Percentiles rank a stretch among this genome's conserved stretches.
Conservation (phyloP, 2,329 filamentous ascomycete species). For the Paecilomyces sp. region DNA sequence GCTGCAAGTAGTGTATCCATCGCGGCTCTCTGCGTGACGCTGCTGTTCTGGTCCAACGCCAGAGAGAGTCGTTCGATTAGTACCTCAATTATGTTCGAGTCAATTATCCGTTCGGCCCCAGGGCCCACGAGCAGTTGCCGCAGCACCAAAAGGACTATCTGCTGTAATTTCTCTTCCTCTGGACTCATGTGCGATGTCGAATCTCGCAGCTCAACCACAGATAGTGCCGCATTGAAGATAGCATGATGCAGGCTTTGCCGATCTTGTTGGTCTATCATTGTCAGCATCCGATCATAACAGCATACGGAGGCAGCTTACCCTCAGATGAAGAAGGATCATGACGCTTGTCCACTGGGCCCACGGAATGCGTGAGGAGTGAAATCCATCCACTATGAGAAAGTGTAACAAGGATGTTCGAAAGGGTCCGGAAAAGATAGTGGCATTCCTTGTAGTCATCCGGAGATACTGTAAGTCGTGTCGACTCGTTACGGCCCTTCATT, state of each 20-base stretch:
- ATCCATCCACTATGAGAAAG: conserved; percentile 64
- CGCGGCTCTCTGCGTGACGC: conserved; percentile 67
- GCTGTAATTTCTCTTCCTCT: conserved; percentile 61
- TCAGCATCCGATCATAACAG: conserved; percentile 1
- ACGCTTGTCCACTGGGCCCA: conserved; percentile 42
- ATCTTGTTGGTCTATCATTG: conserved; percentile 16
- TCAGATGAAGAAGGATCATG: conserved; percentile 43
- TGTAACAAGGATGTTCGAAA: conserved; percentile 65
- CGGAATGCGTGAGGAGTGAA: conserved; percentile 57
- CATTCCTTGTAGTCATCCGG: conserved; percentile 66
- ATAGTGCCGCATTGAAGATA: conserved; percentile 24
- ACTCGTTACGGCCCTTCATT: conserved; percentile 10
- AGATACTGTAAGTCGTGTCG: conserved; percentile 31
- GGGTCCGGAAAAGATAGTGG: conserved; percentile 67
- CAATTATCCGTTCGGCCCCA: conserved; percentile 29
- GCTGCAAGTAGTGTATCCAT: conserved; percentile 71
- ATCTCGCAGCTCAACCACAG: conserved; percentile 17
- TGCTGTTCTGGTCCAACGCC: conserved; percentile 55
- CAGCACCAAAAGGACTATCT: conserved; percentile 61
- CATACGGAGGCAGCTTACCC: conserved; percentile 23
- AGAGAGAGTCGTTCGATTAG: conserved; percentile 62
- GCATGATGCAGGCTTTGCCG: conserved; percentile 24
- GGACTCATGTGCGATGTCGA: conserved; percentile 28
- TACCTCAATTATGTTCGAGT: conserved; percentile 57
- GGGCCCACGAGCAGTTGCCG: conserved; percentile 38